Conservation (phyloP, 352 stramenopile genomes). For the Pythium dissotocum region DNA sequence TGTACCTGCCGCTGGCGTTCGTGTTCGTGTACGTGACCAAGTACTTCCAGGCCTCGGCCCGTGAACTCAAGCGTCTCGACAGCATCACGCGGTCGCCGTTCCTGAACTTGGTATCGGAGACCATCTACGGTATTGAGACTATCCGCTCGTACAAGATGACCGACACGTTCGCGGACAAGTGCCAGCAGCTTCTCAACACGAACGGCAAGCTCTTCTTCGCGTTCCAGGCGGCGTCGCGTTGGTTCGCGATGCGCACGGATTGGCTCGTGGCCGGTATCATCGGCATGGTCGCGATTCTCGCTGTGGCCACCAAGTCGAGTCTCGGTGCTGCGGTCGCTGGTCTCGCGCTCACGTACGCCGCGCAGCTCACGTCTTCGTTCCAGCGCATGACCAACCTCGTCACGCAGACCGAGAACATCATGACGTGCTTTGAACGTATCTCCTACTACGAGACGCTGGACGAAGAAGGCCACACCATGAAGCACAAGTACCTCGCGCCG, state of each 20-base stretch:
- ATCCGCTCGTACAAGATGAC: conserved; percentile 73
- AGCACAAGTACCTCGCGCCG: not conserved
- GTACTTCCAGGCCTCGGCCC: conserved; percentile 71
- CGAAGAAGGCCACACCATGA: conserved; percentile 57
- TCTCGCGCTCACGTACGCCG: conserved; percentile 87
- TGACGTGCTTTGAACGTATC: conserved; percentile 88
- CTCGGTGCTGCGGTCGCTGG: conserved; percentile 47
- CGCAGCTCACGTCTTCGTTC: conserved; percentile 83
- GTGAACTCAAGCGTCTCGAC: conserved; percentile 94
- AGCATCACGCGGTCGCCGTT: conserved; percentile 83
- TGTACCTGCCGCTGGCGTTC: conserved; percentile 50
- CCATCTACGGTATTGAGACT: conserved; percentile 87
- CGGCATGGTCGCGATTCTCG: conserved; percentile 30
- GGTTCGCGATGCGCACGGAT: conserved; percentile 44
- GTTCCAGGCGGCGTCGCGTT: conserved; percentile 30
- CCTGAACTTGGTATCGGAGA: conserved; percentile 90
- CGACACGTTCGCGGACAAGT: conserved; percentile 17
- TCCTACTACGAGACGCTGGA: conserved; percentile 33
- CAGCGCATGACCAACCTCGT: conserved; percentile 91
- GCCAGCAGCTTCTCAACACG: conserved; percentile 32
- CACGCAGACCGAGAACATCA: conserved; percentile 90
- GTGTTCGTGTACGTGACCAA: conserved; percentile 46
- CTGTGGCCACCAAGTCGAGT: not conserved
- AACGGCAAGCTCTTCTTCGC: conserved; percentile 43
- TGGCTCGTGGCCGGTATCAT: conserved; percentile 35